A percentile compares a stretch with the other conserved stretches of the same genome.
phyloP scores from a whole-genome alignment of 2,329 filamentous ascomycete species.

The Alternaria metachromatica region DNA sequence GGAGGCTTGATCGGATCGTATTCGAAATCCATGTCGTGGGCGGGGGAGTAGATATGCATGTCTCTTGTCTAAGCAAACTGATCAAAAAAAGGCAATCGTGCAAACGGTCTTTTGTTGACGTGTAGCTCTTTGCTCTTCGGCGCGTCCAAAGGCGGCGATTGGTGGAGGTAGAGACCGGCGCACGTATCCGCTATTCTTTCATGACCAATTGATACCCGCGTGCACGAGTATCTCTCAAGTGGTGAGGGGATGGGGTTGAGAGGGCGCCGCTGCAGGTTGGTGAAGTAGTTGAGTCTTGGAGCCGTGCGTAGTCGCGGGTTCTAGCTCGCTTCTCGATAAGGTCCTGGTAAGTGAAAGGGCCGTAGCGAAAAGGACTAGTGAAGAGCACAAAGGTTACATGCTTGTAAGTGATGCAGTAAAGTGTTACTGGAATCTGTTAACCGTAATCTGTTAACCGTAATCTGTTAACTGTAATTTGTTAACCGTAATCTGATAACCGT shows the following conservation, averaged over 20 bases:
- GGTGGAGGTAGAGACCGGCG: neutral
- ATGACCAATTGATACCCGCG: neutral
- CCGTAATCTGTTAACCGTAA: neutral
- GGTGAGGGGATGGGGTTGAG: neutral
- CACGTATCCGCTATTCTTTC: neutral
- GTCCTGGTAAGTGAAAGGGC: neutral
- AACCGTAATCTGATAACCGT: neutral
- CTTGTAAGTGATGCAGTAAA: too few relatives aligned
- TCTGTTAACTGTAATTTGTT: neutral
- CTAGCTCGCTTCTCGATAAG: neutral
- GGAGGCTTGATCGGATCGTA: neutral
- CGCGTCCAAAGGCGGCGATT: neutral
- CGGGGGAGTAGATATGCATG: neutral
- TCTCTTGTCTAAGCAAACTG: neutral
- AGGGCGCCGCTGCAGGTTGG: neutral
- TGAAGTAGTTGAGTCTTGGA: neutral
- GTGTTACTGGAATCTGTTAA: neutral
- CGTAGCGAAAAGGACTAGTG: too few relatives aligned
- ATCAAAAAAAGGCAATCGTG: constrained; percentile 1
- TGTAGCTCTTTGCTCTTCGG: neutral
- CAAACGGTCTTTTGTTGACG: constrained; percentile 13
- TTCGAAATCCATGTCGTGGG: neutral
- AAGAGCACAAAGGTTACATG: too few relatives aligned
- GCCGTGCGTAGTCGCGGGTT: neutral
- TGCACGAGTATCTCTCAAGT: neutral